Conservation (phyloP, 768 basidiomycete species). For the Auriscalpium orientale region DNA sequence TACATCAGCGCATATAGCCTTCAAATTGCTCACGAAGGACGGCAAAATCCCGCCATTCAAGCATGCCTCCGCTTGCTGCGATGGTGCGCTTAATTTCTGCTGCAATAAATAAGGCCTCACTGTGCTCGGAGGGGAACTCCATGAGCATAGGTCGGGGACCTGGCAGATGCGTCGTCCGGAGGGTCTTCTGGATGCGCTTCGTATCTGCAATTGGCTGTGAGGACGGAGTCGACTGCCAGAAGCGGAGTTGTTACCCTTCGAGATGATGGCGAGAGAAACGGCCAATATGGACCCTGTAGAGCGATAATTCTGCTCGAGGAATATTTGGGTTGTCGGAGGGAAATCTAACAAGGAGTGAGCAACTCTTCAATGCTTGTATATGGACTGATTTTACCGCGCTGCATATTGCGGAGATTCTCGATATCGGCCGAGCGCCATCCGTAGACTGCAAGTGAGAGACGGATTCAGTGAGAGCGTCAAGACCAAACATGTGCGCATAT, state of each 20-base stretch:
- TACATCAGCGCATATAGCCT: neutral
- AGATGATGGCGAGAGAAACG: constrained; percentile 69
- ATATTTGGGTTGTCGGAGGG: constrained; percentile 52
- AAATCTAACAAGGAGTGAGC: constrained; percentile 46
- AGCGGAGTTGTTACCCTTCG: constrained; percentile 48
- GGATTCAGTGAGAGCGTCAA: neutral
- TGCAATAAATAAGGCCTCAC: constrained; percentile 68
- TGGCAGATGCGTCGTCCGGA: constrained; percentile 58
- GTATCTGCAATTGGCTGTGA: constrained; percentile 41
- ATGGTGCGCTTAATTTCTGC: constrained; percentile 69
- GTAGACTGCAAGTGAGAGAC: constrained; percentile 41
- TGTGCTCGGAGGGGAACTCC: constrained; percentile 43
- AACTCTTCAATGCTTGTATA: no score
- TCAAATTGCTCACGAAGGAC: constrained; percentile 54
- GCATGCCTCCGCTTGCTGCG: constrained; percentile 64
- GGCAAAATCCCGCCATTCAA: constrained; percentile 72
- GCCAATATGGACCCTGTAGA: constrained; percentile 72
- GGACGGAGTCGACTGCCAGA: neutral
- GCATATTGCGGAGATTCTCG: constrained; percentile 68
- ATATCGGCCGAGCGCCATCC: constrained; percentile 84
- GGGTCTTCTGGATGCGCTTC: constrained; percentile 63
- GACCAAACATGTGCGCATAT: no score
- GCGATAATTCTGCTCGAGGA: constrained; percentile 82
- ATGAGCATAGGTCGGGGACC: constrained; percentile 57
- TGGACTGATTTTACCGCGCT: constrained; percentile 34